Base-by-base conservation (phyloP, 768 basidiomycete genomes). In the Tephrocybe sp. region DNA sequence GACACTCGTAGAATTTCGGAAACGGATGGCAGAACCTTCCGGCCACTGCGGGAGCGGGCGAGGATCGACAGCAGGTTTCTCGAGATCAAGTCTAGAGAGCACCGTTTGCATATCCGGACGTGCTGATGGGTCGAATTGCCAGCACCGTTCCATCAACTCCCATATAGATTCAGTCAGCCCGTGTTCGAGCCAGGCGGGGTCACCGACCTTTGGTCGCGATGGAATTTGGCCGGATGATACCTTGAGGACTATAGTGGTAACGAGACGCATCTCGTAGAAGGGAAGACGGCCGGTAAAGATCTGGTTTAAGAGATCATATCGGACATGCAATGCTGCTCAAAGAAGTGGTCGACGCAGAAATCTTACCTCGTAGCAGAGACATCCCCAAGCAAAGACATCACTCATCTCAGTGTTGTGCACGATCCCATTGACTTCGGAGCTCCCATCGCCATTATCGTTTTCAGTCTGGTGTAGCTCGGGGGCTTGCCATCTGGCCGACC, bases 341-440 rank as follows among this genome's bases (percentile, higher is more conserved):
- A 13, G 8, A 30, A 3, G 27, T 13, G n/a, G 28, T 35, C 34
- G 34, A 7, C 9, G 16, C 12, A 16, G 19, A n/a, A 27, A 58
- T n/a, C 52, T 13, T 32, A 65, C 65, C 57, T 67, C 61, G 30
- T 64, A 62, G 39, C 53, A 60, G 18, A 64, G 59, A 36, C 60
- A 60, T 7, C 56, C 46, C 48, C 60, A 65, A n/a, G 65, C 60
- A 38, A 65, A 67, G 21, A 67, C 42, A 49, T 67, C 65, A 15
- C 57, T 64, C 7, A 51, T 46, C 13, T 53, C 57, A 9, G 53
- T 57, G 30, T 49, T 22, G 24, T 52, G 13, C 9, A n/a, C n/a
- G 21, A 37, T 37, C 18, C 18, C 18, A 12, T 6, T 18, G 18
- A 16, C 21, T n/a, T 31, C 43, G 16, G 44, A 41, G 28, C 36